These are phyloP conservation scores for Capronia epimyces DNA, from an alignment of 2,329 filamentous ascomycete genomes.

Conservation along the genomic window DNA sequence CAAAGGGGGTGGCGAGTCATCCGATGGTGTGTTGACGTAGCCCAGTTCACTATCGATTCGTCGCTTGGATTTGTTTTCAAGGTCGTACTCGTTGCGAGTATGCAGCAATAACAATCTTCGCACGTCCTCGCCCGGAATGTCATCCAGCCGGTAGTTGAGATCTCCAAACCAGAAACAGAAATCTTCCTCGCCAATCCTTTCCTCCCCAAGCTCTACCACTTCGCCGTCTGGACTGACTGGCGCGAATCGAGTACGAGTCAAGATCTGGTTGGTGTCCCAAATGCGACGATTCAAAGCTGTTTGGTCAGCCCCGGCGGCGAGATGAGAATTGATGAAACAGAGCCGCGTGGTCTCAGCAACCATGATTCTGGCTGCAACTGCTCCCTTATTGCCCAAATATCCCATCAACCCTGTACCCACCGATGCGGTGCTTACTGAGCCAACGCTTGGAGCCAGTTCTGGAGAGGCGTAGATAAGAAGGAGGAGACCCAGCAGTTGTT, in stretches of 20 bases:
- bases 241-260: slow-evolving; percentile 69
- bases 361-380: slow-evolving; percentile 72
- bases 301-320: slow-evolving; percentile 79
- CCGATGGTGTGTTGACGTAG: slow-evolving; percentile 15
- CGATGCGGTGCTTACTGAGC: slow-evolving; percentile 71
- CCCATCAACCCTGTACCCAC: slow-evolving; percentile 87
- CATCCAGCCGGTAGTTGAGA: slow-evolving; percentile 86
- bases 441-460: slow-evolving; percentile 66
- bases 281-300: slow-evolving; percentile 73
- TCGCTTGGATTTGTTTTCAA: slow-evolving; percentile 40
- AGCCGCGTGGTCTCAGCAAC: slow-evolving; percentile 84
- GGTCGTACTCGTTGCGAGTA: slow-evolving; percentile 68
- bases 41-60: slow-evolving; percentile 30
- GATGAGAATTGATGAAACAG: slow-evolving; percentile 85
- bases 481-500: slow-evolving; percentile 81
- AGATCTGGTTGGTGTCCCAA: slow-evolving; percentile 81
- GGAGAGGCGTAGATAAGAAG: slow-evolving; percentile 82
- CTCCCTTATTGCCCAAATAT: slow-evolving; percentile 95
- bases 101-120: slow-evolving; percentile 77
- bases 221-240: slow-evolving; percentile 63
- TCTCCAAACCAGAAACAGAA: slow-evolving; percentile 96
- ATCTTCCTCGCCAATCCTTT: slow-evolving; percentile 80
- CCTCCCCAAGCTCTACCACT: slow-evolving; percentile 53
- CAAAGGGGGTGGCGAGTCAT: slow-evolving; percentile 9
- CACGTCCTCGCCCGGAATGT: slow-evolving; percentile 84